Conservation (phyloP, 225 moss, liverwort and hornwort genomes). For the Neckera pumila region DNA sequence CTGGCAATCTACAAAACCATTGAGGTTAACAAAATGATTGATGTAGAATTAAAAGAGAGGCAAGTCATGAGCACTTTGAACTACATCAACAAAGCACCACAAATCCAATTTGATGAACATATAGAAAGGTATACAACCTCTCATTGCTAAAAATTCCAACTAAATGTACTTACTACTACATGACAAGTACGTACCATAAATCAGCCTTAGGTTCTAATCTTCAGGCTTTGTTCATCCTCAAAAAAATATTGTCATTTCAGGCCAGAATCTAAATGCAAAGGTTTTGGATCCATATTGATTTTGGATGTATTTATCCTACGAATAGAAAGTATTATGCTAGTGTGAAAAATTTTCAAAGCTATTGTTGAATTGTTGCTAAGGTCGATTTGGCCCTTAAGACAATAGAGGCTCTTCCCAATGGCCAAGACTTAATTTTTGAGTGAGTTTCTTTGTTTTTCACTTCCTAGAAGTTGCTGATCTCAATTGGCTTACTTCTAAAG, state of each 20-base stretch:
- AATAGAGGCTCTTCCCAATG: fast-evolving
- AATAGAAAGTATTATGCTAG: not conserved
- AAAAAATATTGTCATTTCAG: not conserved
- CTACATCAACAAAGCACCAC: fast-evolving
- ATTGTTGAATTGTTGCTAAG: not conserved
- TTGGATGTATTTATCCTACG: not conserved
- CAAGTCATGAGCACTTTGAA: not conserved
- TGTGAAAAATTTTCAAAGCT: fast-evolving
- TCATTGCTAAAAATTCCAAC: not conserved
- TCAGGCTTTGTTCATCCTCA: not conserved
- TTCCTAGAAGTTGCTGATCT: not conserved
- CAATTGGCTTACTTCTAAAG: not conserved
- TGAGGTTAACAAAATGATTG: fast-evolving
- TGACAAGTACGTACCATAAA: not conserved
- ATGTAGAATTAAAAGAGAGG: not conserved
- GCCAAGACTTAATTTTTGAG: not conserved
- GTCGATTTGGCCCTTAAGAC: not conserved
- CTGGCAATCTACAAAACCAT: fast-evolving
- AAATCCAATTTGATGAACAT: not conserved
- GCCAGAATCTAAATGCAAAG: not conserved
- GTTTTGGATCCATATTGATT: not conserved
- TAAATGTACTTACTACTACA: not conserved
- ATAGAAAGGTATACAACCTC: not conserved
- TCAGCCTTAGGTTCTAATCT: not conserved
- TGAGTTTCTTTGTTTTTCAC: not conserved